Evolutionary conservation across 2,329 filamentous ascomycete species (phyloP).

Genomic region (Colletotrichum sidae): DNA sequence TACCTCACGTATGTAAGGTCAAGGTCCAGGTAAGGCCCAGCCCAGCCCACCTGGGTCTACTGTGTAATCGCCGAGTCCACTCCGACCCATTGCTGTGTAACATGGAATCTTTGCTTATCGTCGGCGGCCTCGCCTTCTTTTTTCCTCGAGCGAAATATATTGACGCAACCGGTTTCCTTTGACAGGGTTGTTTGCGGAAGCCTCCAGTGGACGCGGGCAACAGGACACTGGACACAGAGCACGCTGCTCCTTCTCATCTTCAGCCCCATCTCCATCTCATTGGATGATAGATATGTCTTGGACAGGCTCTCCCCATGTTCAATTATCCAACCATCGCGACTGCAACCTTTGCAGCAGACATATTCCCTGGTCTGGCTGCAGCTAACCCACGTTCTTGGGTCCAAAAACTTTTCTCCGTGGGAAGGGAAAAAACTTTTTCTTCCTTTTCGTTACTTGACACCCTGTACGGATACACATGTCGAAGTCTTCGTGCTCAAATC

Average conservation of each 20-base stretch:
- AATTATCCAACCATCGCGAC: conserved; percentile 10
- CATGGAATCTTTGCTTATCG: too few relatives aligned
- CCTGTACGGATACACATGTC: too few relatives aligned
- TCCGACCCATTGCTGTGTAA: too few relatives aligned
- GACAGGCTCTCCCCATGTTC: conserved; percentile 17
- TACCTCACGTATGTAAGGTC: too few relatives aligned
- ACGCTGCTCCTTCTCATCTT: too few relatives aligned
- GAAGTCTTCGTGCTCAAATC: background rate
- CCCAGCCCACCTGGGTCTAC: too few relatives aligned
- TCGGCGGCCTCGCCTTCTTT: too few relatives aligned
- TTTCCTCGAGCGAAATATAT: too few relatives aligned
- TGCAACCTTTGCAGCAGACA: conserved; percentile 17
- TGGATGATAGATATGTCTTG: background rate
- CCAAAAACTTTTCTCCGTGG: conserved; percentile 6
- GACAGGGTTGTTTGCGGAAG: conserved; percentile 3
- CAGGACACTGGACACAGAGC: too few relatives aligned
- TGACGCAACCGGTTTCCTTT: too few relatives aligned
- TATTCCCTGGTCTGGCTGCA: conserved; percentile 21
- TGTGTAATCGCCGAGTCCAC: too few relatives aligned
- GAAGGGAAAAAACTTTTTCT: background rate
- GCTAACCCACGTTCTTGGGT: conserved; percentile 18
- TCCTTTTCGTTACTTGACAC: background rate
- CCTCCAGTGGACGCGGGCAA: background rate
- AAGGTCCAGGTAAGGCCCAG: too few relatives aligned
- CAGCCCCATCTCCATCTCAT: conserved; percentile 1